Base-by-base conservation (phyloP, 202 grass and related monocot species). In the Zoysia matrella region DNA sequence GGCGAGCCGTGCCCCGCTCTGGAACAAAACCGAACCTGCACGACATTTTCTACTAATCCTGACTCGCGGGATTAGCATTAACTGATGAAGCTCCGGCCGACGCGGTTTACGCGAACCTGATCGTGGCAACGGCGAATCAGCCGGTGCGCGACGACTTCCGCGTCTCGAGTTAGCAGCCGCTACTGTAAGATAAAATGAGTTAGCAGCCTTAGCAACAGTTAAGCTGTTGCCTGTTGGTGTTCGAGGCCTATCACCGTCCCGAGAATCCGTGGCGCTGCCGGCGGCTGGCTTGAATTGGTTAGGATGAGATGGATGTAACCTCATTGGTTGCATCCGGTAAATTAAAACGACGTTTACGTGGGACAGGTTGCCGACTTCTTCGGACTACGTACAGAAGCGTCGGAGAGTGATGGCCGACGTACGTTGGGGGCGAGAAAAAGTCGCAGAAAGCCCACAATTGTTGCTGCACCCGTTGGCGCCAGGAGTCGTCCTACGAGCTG, bases 101-200 rank as follows among this genome's bases (percentile, higher is more conserved):
- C 73, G 73, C 43, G 58, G 51, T 72, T 66, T 45, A 83, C 15
- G 65, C 65, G 30, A 63, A 72, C 41, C 50, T 82, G 79, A 71
- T 67, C 42, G 11, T 6, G 30, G n/a, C 61, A 30, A 69, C 40
- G 48, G 43, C 49, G 45, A 78, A 55, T 54, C 42, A 3, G n/a
- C 41, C 0, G 63, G n/a, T 22, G n/a, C 8, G 3, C 4, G 46
- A 51, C 1, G 72, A 70, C 62, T 69, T 75, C 8, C 3, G 43
- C 69, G 47, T 5, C 36, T 5, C 54, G 2, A 49, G 52, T 41
- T 52, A 54, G 42, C 67, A 49, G 67, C 58, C 51, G 41, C 9
- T 54, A 11, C 36, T 7, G 11, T 42, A 8, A 14, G 30, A 15
- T 61, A 69, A 7, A 15, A 42, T 50, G 7, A n/a, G 2, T 1